Percentiles rank a stretch among this genome's conserved stretches.
Evolutionary conservation across 176 grass and related monocot species (phyloP).

Genomic region (Poa pratensis): DNA sequence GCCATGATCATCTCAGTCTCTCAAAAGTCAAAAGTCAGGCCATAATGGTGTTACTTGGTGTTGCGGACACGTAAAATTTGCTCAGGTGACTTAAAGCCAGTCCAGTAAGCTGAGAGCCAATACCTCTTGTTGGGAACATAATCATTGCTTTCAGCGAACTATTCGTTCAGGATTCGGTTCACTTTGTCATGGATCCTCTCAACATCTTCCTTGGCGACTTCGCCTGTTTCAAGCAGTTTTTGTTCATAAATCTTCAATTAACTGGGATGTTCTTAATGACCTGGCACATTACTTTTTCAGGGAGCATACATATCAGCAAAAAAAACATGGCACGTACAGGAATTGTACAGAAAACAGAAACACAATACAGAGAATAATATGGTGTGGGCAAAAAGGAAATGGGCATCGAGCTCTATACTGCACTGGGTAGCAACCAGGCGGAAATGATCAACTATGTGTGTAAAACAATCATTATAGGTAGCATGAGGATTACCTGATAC

Average conservation of each 20-base stretch:
- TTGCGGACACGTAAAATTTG: slow-evolving; percentile 91
- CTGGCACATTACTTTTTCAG: slow-evolving; percentile 47
- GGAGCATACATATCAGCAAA: slow-evolving; percentile 24
- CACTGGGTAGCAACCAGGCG: not conserved
- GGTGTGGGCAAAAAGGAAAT: not conserved
- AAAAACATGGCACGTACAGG: not conserved
- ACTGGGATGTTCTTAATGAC: slow-evolving; percentile 91
- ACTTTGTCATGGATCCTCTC: slow-evolving; percentile 79
- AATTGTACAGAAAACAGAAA: not conserved
- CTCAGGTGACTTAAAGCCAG: slow-evolving; percentile 93
- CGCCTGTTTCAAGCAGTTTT: slow-evolving; percentile 68
- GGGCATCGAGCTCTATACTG: not conserved
- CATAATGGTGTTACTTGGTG: slow-evolving; percentile 64
- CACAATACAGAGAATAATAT: not conserved
- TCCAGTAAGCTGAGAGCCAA: slow-evolving; percentile 97
- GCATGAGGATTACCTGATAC: slow-evolving; percentile 73
- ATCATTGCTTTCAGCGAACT: slow-evolving; percentile 87
- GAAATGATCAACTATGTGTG: not conserved
- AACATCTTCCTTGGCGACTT: slow-evolving; percentile 73
- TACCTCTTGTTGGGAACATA: slow-evolving; percentile 87
- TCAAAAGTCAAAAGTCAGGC: too few species aligned
- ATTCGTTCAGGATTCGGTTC: slow-evolving; percentile 79
- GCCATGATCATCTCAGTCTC: too few species aligned
- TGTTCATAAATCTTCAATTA: slow-evolving; percentile 77
- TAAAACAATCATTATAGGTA: not conserved